Percentiles rank a stretch among this genome's conserved stretches.
Conservation (phyloP, 192 early-diverging fungal genomes). For the Dimargaris cristalligena region DNA sequence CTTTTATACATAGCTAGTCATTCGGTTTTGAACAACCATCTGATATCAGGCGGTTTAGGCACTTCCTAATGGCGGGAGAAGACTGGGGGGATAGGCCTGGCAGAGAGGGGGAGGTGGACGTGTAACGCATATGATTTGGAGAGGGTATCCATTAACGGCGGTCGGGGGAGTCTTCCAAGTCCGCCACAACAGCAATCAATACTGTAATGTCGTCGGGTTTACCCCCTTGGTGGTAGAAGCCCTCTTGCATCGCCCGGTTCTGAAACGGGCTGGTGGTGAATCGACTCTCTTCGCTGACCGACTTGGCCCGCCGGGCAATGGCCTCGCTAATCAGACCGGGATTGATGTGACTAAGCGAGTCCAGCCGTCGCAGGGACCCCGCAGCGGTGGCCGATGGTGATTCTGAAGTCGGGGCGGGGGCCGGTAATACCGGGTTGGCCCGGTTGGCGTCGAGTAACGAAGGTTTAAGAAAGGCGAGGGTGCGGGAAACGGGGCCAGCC, state of each 20-base stretch:
- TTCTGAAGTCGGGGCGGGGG: too few species aligned
- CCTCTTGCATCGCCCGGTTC: slow-evolving; percentile 83
- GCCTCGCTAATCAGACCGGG: slow-evolving; percentile 65
- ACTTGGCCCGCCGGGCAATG: slow-evolving; percentile 55
- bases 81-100: too few species aligned
- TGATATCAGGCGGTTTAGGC: too few species aligned
- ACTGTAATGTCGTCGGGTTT: slow-evolving; percentile 94
- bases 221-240: slow-evolving; percentile 82
- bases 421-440: too few species aligned
- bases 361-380: background rate
- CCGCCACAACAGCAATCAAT: slow-evolving; percentile 66
- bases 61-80: too few species aligned
- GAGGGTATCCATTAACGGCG: slow-evolving; percentile 41
- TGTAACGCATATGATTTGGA: too few species aligned
- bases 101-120: background rate
- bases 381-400: background rate
- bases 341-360: slow-evolving; percentile 30
- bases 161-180: slow-evolving; percentile 54
- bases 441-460: slow-evolving; percentile 18
- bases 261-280: slow-evolving; percentile 76
- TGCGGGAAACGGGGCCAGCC: background rate
- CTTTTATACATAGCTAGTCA: too few species aligned
- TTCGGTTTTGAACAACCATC: too few species aligned
- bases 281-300: slow-evolving; percentile 63
- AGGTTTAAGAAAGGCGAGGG: background rate